These are phyloP conservation scores for Colletotrichum tabaci DNA, from an alignment of 2,329 filamentous ascomycete genomes.

Conservation along the genomic window DNA sequence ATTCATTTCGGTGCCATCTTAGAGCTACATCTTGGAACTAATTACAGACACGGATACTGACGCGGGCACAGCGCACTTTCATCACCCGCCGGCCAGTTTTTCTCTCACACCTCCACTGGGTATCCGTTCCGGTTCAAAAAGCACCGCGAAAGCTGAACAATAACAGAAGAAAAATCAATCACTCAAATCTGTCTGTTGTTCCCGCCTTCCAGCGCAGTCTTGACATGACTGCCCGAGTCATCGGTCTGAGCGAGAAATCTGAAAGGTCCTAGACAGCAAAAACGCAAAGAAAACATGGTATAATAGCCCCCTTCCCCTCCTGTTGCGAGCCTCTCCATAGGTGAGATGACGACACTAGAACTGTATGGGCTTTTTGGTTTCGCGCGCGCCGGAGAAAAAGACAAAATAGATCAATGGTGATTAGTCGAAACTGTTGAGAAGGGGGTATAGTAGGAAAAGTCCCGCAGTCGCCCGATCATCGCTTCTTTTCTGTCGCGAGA, in stretches of 20 bases:
- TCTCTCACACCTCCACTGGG: neutral
- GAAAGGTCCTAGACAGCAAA: neutral
- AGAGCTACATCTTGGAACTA: neutral
- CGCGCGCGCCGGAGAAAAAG: neutral
- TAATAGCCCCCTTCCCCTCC: slow-evolving; percentile 3
- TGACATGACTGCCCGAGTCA: neutral
- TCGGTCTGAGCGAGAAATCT: too few relatives aligned
- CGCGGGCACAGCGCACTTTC: neutral
- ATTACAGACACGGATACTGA: neutral
- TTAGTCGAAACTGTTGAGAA: slow-evolving; percentile 11
- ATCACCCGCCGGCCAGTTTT: too few relatives aligned
- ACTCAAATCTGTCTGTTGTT: neutral
- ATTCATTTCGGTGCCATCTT: neutral
- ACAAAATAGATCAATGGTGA: slow-evolving; percentile 8
- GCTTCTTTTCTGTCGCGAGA: slow-evolving; percentile 10
- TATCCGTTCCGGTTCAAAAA: neutral
- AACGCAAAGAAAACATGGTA: slow-evolving; percentile 23
- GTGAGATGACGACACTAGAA: neutral
- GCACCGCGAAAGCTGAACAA: neutral
- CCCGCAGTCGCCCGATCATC: slow-evolving; percentile 10
- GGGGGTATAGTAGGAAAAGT: slow-evolving; percentile 25
- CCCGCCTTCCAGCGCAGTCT: neutral
- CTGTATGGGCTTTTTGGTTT: slow-evolving; percentile 7
- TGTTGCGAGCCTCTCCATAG: neutral
- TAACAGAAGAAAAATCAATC: neutral